Base-by-base conservation (phyloP, 108 stramenopile species). In the Cyclotella sp. region DNA sequence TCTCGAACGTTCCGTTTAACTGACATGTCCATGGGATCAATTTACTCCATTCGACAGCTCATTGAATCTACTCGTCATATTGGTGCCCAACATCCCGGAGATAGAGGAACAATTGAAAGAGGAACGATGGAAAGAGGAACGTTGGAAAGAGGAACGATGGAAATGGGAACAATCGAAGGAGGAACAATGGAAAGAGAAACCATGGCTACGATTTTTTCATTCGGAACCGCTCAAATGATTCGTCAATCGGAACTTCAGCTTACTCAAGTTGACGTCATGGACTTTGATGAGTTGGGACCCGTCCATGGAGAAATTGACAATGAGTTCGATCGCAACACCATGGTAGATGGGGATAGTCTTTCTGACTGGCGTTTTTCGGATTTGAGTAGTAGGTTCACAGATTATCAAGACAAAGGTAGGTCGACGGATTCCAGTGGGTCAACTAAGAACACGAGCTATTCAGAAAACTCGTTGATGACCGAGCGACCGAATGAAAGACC, bases 361-460 rank as follows among this genome's bases (percentile, higher is more conserved):
- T 67, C 75, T 8, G 75, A 76, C 4, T 43, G 67, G 55, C 40
- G 66, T 16, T 76, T 76, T 55, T 67, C 65, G 14, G 73, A 74
- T 42, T 19, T 63, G 11, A 47, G 64, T 46, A 62, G 39, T 26
- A 39, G 10, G 61, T 34, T 62, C 18, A 62, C 19, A 21, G 57
- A 58, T 58, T 27, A 26, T 21, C 34, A 62, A 16, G 41, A 62
- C 29, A 62, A 8, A 26, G 34, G 26, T 24, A 45, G 45, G 45
- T 41, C 30, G 28, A 41, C 62, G 14, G 19, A 41, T 13, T 16
- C 14, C 8, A 46, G 59, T 63, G 29, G 40, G 18, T 53, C 40
- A 28, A 55, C 52, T 10, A 40, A 52, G 61, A 21, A 62, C 26
- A 62, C 61, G 26, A 62, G 26, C 22, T 58, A 21, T 58, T 58